Evolutionary conservation across 371 early-diverging fungal genomes (phyloP).

Genomic region (Zychaea mexicana): DNA sequence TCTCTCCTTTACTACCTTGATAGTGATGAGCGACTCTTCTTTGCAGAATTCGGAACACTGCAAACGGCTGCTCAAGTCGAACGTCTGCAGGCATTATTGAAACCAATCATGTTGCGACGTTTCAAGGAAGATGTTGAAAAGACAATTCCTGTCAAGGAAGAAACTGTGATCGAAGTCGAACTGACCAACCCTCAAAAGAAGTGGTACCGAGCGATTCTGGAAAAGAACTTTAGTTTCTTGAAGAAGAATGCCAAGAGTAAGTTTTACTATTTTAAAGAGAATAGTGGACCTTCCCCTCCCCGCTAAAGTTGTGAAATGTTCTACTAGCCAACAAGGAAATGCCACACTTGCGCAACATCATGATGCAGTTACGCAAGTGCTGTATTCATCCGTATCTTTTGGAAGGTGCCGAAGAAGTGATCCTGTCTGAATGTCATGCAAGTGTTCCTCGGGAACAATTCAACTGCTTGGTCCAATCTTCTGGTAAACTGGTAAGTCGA

Average conservation of each 20-base stretch:
- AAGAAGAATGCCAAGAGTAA: constrained; percentile 64
- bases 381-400: constrained; percentile 88
- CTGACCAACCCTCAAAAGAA: constrained; percentile 85
- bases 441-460: constrained; percentile 68
- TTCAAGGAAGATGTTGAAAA: constrained; percentile 90
- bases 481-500: constrained; percentile 84
- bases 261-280: constrained; percentile 7
- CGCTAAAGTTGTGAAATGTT: too few species aligned
- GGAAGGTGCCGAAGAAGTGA: constrained; percentile 86
- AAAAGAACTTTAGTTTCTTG: constrained; percentile 84
- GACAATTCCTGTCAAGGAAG: constrained; percentile 85
- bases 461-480: constrained; percentile 78
- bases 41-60: constrained; percentile 76
- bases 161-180: constrained; percentile 89
- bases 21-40: constrained; percentile 70
- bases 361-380: constrained; percentile 87
- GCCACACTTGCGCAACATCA: constrained; percentile 67
- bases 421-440: constrained; percentile 63
- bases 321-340: constrained; percentile 46
- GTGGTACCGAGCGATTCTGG: constrained; percentile 90
- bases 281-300: not conserved
- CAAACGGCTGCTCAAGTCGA: constrained; percentile 81
- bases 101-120: constrained; percentile 77
- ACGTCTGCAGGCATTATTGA: constrained; percentile 65
- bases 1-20: constrained; percentile 20